Base-by-base conservation (phyloP, 2,329 filamentous ascomycete genomes). In the Penicillium sp. region DNA sequence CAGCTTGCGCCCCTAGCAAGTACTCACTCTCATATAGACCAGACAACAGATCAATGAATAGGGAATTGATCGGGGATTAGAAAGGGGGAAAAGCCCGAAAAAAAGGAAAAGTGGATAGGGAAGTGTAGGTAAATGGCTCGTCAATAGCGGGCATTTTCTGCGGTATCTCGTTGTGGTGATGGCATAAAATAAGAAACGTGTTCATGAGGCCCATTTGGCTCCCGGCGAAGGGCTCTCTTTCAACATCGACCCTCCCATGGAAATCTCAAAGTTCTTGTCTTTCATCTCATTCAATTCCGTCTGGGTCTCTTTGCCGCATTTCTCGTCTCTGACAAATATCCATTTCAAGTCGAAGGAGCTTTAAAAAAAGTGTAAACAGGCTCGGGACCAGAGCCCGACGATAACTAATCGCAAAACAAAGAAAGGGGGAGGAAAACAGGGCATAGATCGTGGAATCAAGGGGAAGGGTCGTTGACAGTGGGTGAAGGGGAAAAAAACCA, bases 121-220 rank as follows among this genome's bases (percentile, higher is more conserved):
- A 48, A 43, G 17, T 35, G 32, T 45, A 45, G 17, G 44, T 46
- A 21, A 53, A 59, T 57, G 53, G 56, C 64, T 66, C 63, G 61
- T 66, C 60, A 66, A 64, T 61, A 62, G 57, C 59, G 54, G 59
- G 60, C 59, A 60, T 63, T 61, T 62, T 61, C 60, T 62, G 62
- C 64, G 64, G 64, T 66, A 67, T 67, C 64, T 67, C 62, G 59
- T 45, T 63, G 58, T 61, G 58, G 51, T 51, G 52, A 59, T 58
- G 55, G 58, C 63, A 64, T 64, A 57, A 64, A 63, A 45, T 56
- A 59, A 65, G 55, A 61, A 52, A 52, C 46, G 51, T 57, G 54
- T 51, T 59, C 53, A 51, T 58, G 51, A 53, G 54, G 56, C 53
- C 53, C 55, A 34, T 44, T 47, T 41, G 24, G 49, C 54, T 46